Conservation (phyloP, 208 protist species). For the Leishmania tropica region DNA sequence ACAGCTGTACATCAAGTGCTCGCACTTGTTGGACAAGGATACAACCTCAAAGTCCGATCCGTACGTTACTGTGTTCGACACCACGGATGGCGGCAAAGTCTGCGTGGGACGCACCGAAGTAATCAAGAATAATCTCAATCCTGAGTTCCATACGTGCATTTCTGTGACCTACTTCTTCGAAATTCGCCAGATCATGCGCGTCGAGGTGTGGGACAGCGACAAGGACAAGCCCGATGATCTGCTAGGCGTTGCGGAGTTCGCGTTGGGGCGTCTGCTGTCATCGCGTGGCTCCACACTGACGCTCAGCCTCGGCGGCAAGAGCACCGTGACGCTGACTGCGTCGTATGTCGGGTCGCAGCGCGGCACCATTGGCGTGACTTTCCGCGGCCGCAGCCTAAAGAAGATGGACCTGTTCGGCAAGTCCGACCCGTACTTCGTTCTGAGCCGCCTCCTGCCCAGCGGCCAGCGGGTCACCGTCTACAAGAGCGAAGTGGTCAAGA, state of each 20-base stretch:
- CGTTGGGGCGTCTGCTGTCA: slow-evolving; percentile 33
- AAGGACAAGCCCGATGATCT: slow-evolving; percentile 28
- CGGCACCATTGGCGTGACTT: slow-evolving; percentile 18
- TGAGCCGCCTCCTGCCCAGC: slow-evolving; percentile 22
- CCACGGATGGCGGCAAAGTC: background rate
- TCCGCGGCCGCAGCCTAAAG: slow-evolving; percentile 35
- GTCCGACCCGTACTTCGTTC: slow-evolving; percentile 36
- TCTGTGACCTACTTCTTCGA: slow-evolving; percentile 48
- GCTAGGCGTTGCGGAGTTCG: slow-evolving; percentile 30
- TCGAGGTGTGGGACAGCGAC: slow-evolving; percentile 38
- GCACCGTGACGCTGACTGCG: slow-evolving; percentile 33
- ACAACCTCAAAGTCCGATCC: slow-evolving; percentile 34
- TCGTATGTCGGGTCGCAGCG: slow-evolving; percentile 6
- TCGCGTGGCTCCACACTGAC: slow-evolving; percentile 11
- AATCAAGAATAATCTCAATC: slow-evolving; percentile 40
- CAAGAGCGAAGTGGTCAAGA: slow-evolving; percentile 36
- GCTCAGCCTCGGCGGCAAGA: slow-evolving; percentile 21
- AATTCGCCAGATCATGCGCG: slow-evolving; percentile 24
- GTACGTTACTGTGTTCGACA: slow-evolving; percentile 28
- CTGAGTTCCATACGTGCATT: slow-evolving; percentile 33
- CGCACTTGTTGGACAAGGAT: slow-evolving; percentile 29
- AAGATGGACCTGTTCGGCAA: slow-evolving; percentile 50
- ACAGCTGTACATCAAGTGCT: slow-evolving; percentile 44
- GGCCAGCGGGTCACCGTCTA: slow-evolving; percentile 26
- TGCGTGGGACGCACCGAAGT: slow-evolving; percentile 31